Evolutionary conservation across 768 basidiomycete genomes (phyloP).

Genomic region (Cystobasidium tubakii): DNA sequence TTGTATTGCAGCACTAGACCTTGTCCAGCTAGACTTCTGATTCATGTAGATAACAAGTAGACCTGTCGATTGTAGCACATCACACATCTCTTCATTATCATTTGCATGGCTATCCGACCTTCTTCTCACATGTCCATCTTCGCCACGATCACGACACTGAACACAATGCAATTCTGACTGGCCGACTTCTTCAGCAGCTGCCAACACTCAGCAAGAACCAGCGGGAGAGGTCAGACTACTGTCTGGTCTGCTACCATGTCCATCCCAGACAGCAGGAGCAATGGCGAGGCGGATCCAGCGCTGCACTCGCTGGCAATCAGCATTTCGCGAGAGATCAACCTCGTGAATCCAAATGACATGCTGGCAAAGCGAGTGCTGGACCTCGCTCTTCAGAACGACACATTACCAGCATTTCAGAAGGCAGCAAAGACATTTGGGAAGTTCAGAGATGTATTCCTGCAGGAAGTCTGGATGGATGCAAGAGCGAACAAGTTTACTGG

Average conservation of each 20-base stretch:
- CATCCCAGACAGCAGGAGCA: neutral
- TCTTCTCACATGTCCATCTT: too few relatives aligned
- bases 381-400: constrained; percentile 64
- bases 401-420: constrained; percentile 46
- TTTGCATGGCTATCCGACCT: too few relatives aligned
- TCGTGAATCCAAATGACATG: constrained; percentile 73
- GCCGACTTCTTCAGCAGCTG: too few relatives aligned
- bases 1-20: constrained; percentile 33
- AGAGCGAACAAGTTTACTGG: constrained; percentile 46
- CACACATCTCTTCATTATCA: too few relatives aligned
- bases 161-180: too few relatives aligned
- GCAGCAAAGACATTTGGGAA: constrained; percentile 78
- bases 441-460: constrained; percentile 70
- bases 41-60: too few relatives aligned
- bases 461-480: constrained; percentile 73
- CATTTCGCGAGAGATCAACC: constrained; percentile 72
- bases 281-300: neutral
- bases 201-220: too few relatives aligned
- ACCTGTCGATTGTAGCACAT: too few relatives aligned
- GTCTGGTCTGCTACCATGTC: neutral
- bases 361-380: constrained; percentile 72
- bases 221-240: neutral
- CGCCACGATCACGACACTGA: too few relatives aligned
- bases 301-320: constrained; percentile 68
- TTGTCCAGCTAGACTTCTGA: neutral